These are phyloP conservation scores for Tuber indicum DNA, from an alignment of 495 filamentous ascomycete genomes.

Conservation along the genomic window DNA sequence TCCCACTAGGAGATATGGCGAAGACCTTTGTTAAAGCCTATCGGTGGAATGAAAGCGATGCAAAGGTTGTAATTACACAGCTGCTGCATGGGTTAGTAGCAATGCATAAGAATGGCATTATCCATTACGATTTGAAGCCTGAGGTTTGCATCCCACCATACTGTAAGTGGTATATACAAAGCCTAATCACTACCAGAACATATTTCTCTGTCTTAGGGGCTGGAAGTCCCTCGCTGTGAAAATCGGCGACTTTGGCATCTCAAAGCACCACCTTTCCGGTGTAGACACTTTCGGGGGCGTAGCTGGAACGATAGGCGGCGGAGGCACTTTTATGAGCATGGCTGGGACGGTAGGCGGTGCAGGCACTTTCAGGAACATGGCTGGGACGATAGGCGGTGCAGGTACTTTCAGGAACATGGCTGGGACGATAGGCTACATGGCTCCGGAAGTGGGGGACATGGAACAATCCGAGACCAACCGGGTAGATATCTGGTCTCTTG, in stretches of 20 bases:
- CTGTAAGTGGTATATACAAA: rapidly evolving
- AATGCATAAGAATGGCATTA: neutral
- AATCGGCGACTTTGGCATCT: constrained; percentile 4
- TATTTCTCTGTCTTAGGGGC: neutral
- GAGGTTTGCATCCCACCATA: neutral
- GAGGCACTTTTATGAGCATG: no score
- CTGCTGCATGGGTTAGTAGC: neutral
- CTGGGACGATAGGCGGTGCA: no score
- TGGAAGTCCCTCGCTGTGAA: neutral
- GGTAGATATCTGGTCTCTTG: constrained; percentile 6
- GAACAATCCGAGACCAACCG: neutral
- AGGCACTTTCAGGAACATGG: no score
- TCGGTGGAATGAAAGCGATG: neutral
- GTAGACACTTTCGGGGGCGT: no score
- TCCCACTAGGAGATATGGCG: neutral
- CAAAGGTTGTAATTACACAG: neutral
- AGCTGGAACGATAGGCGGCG: no score
- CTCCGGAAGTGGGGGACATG: neutral
- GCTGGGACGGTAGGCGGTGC: no score
- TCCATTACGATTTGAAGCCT: neutral
- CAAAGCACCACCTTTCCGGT: neutral
- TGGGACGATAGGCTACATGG: neutral
- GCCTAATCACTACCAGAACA: neutral
- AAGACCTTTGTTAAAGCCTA: neutral
- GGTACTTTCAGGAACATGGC: no score